Evolutionary conservation across 2,329 filamentous ascomycete genomes (phyloP).

Genomic region (Beauveria varroae): DNA sequence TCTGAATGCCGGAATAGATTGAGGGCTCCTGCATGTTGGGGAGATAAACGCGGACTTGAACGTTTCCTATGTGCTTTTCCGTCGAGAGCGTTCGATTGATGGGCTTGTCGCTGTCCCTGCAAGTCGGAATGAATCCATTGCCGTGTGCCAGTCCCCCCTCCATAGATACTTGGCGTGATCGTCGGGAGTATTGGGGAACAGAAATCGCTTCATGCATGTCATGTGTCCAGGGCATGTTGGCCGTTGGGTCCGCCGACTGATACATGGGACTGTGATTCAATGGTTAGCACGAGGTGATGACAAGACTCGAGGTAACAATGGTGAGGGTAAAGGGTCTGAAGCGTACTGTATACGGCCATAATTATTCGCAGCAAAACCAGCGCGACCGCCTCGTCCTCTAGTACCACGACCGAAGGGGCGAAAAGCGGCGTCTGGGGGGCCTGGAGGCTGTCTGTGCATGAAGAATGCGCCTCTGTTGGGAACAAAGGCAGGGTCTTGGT

Average conservation of each 20-base stretch:
- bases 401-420: conserved; percentile 58
- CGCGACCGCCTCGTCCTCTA: conserved; percentile 53
- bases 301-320: neutral
- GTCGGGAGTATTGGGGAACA: conserved; percentile 33
- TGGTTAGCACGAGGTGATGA: conserved; percentile 19
- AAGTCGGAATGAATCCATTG: conserved; percentile 47
- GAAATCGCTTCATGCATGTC: conserved; percentile 79
- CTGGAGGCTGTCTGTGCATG: conserved; percentile 78
- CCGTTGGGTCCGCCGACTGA: conserved; percentile 51
- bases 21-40: conserved; percentile 66
- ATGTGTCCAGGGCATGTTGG: conserved; percentile 78
- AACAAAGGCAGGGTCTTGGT: conserved; percentile 87
- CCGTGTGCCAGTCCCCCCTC: conserved; percentile 47
- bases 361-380: conserved; percentile 46
- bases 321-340: neutral
- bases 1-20: conserved; percentile 65
- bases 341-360: conserved; percentile 59
- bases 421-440: conserved; percentile 71
- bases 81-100: conserved; percentile 76
- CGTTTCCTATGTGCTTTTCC: conserved; percentile 75
- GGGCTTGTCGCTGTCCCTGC: conserved; percentile 51
- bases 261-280: conserved; percentile 28
- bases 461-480: conserved; percentile 94
- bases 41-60: conserved; percentile 74
- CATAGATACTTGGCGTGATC: conserved; percentile 35